Base-by-base conservation (phyloP, 2,329 filamentous ascomycete genomes). In the Paecilomyces dactylethromorphus region DNA sequence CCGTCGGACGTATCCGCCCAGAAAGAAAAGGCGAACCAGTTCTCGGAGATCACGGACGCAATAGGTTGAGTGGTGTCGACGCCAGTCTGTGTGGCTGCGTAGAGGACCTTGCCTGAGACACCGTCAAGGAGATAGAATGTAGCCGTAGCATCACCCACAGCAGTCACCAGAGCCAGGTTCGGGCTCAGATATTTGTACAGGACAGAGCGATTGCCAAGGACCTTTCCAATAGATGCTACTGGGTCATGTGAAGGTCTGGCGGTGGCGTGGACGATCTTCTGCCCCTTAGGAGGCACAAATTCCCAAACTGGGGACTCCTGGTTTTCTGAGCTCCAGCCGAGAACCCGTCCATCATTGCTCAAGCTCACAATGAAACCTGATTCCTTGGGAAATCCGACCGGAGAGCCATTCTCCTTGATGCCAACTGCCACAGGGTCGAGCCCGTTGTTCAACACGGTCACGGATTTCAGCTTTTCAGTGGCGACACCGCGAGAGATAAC, bases 161-260 rank as follows among this genome's bases (percentile, higher is more conserved):
- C 82, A 1, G 89, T 90, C 53, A 96, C 81, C 0, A 97, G 82
- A 2, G 92, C 81, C 6, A 91, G 83, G 74, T 96, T 97, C 0
- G 90, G 86, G 76, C 95, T 96, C 49, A 99, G 79, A 71, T 97
- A 97, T 77, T 99, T 99, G 84, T 99, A 99, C 63, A 93, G 84
- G 54, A 99, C 94, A n/a, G 87, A 87, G 51, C 94, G 86, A 69
- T 99, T 89, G 26, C 92, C 92, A 22, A 99, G 84, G 1, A 97
- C 94, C 60, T 91, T 91, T 10, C 94, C 94, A 66, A 99, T 96
- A 0, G 94, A 97, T 2, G 94, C 93, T 54, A 97, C 87, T 0
- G 91, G 91, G 66, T 99, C 92, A 63, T 93, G 88, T 2, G 83
- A 70, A 10, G 91, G 87, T 54, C 87, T 84, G 18, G 87, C 82